Evolutionary conservation across 2,329 filamentous ascomycete genomes (phyloP).

Genomic region (Fusarium tjaetaba): DNA sequence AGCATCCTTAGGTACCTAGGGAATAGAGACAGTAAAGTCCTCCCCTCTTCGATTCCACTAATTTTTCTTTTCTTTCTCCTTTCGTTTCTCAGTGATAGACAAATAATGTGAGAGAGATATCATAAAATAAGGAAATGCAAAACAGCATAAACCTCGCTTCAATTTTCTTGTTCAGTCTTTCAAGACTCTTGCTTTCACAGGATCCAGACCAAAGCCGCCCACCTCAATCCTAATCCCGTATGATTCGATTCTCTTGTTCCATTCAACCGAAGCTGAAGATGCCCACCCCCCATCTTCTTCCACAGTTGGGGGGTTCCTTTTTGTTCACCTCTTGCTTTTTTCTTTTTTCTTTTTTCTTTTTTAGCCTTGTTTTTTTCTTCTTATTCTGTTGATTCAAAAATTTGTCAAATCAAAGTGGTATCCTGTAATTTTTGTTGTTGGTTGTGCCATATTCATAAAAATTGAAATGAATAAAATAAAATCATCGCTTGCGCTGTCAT

Average conservation of each 20-base stretch:
- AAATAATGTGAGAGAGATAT: neutral
- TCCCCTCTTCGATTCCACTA: neutral
- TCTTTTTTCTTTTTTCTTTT: neutral
- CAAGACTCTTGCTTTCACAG: constrained; percentile 31
- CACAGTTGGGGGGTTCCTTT: neutral
- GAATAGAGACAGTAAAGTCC: constrained; percentile 26
- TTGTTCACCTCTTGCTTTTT: constrained; percentile 1
- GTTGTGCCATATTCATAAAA: neutral
- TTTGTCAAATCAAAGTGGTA: constrained; percentile 1
- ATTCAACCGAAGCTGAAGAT: constrained; percentile 39
- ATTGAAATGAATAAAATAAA: neutral
- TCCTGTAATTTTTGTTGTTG: neutral
- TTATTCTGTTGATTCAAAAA: neutral
- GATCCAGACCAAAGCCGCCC: constrained; percentile 43
- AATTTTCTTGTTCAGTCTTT: neutral
- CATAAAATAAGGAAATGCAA: neutral
- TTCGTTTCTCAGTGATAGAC: neutral
- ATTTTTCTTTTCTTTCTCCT: neutral
- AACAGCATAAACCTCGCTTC: constrained; percentile 28
- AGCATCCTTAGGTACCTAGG: neutral
- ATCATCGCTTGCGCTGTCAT: constrained; percentile 28
- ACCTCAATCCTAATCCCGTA: constrained; percentile 42
- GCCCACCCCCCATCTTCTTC: constrained; percentile 13
- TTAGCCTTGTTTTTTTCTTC: neutral
- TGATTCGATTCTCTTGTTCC: constrained; percentile 28